These are phyloP conservation scores for Boletus sp. DNA, from an alignment of 768 basidiomycete genomes.

Conservation along the genomic window DNA sequence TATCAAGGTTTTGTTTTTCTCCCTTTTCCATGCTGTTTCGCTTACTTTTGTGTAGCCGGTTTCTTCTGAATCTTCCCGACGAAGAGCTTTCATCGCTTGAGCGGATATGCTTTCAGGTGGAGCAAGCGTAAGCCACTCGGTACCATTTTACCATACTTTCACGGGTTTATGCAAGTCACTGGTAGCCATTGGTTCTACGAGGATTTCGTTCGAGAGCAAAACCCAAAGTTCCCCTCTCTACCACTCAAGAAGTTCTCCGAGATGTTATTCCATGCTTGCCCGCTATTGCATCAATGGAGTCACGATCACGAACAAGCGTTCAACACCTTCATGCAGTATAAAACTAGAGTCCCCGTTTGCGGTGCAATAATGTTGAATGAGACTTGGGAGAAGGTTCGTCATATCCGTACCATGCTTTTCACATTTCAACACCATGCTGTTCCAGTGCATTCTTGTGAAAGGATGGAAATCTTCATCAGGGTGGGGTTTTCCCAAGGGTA, in stretches of 20 bases:
- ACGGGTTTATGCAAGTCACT: conserved; percentile 9
- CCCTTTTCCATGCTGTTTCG: conserved; percentile 5
- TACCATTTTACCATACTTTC: conserved; percentile 6
- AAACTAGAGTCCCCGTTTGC: conserved; percentile 94
- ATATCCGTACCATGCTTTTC: conserved; percentile 1
- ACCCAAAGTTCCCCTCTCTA: conserved; percentile 81
- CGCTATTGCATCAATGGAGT: conserved; percentile 77
- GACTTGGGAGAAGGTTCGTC: conserved; percentile 83
- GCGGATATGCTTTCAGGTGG: conserved; percentile 96
- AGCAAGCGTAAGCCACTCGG: conserved; percentile 80
- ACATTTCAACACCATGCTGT: conserved; percentile 10
- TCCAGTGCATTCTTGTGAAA: conserved; percentile 92
- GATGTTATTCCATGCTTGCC: conserved; percentile 83
- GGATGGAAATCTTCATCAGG: conserved; percentile 96
- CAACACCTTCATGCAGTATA: conserved; percentile 91
- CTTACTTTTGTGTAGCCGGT: conserved; percentile 57
- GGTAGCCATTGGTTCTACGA: conserved; percentile 99
- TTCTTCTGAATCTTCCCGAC: conserved; percentile 93
- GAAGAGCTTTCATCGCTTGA: conserved; percentile 89
- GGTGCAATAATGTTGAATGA: conserved; percentile 95
- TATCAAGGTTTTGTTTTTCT: conserved; percentile 61
- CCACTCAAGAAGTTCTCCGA: conserved; percentile 92
- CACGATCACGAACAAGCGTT: conserved; percentile 84
- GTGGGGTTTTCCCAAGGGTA: conserved; percentile 99
- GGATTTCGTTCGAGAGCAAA: conserved; percentile 93